Base-by-base conservation (phyloP, 208 protist genomes). In the Spongospora subterranea region DNA sequence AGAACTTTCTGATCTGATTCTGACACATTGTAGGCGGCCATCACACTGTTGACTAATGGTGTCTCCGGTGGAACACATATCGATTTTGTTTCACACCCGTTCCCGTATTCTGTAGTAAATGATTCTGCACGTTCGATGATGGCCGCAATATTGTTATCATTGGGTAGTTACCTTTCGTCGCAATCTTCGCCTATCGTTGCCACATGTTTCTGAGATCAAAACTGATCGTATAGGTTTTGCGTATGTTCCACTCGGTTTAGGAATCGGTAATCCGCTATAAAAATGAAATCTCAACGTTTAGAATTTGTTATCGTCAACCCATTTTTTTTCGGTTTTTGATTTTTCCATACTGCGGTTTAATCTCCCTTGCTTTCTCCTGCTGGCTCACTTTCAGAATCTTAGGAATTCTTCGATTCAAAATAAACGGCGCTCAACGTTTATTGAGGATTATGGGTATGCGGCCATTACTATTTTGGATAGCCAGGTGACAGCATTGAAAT, bases 81-180 rank as follows among this genome's bases (percentile, higher is more conserved):
- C 71, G 71, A 82, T 6, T 45, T 43, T n/a, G 17, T 82, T 35
- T 39, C 71, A 17, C 17, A 82, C 71, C 71, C 71, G n/a, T 82
- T 82, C 71, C 71, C 71, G 35, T 82, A 6, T 65, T 65, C n/a
- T n/a, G n/a, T n/a, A n/a, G n/a, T n/a, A n/a, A n/a, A 65, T 65
- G 29, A 65, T 17, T 29, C 54, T 29, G 20, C 17, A 29, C 54
- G 20, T 32, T 65, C 54, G 54, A 29, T 29, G 54, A 29, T 65
- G 54, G 17, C 54, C 20, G 54, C 17, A 32, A 65, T 32, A 17
- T 17, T 29, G 54, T 29, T 29, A 32, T 29, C 54, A 29, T 65
- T 65, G 17, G 54, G 29, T 17, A 17, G 17, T 65, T 29, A 17
- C 29, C 29, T 65, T 29, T 65, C 29, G 54, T 65, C 29, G 54